Evolutionary conservation across 1,139 yeast species (phyloP).

Genomic region (Neolecta irregularis): DNA sequence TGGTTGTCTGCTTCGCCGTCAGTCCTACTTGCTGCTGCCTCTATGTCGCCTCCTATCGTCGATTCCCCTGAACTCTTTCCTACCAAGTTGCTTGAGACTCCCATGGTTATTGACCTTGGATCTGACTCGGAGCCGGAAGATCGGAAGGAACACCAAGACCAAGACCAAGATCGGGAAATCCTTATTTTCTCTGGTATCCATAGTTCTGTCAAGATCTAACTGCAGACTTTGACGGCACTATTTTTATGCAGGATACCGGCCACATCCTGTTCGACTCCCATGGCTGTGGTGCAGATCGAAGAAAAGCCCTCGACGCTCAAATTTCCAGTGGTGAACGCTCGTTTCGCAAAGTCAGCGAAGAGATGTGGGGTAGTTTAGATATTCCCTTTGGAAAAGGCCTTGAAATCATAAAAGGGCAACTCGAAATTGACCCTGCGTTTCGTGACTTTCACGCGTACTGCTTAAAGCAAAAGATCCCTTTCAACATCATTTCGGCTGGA

Average conservation of each 20-base stretch:
- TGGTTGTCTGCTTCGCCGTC: no score
- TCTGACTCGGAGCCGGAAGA: no score
- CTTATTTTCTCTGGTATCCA: constrained; percentile 24
- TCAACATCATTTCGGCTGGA: constrained; percentile 53
- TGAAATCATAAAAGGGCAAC: constrained; percentile 35
- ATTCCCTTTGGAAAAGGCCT: constrained; percentile 39
- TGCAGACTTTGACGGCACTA: constrained; percentile 32
- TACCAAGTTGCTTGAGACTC: no score
- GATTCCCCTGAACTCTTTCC: no score
- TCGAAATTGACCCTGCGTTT: constrained; percentile 48
- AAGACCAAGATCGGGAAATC: constrained; percentile 17
- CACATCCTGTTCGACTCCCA: constrained; percentile 30
- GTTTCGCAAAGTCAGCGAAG: constrained; percentile 31
- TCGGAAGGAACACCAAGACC: no score
- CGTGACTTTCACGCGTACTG: constrained; percentile 41
- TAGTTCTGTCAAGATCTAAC: background rate
- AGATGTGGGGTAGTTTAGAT: constrained; percentile 31
- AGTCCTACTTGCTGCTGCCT: no score
- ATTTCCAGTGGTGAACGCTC: constrained; percentile 26
- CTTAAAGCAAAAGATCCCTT: constrained; percentile 36
- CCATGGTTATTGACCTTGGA: no score
- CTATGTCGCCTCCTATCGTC: no score
- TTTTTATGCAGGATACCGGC: constrained; percentile 33
- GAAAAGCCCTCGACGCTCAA: constrained; percentile 26
- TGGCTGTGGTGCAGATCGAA: constrained; percentile 30